Conservation (phyloP, 768 basidiomycete genomes). For the Podaxis rugospora region DNA sequence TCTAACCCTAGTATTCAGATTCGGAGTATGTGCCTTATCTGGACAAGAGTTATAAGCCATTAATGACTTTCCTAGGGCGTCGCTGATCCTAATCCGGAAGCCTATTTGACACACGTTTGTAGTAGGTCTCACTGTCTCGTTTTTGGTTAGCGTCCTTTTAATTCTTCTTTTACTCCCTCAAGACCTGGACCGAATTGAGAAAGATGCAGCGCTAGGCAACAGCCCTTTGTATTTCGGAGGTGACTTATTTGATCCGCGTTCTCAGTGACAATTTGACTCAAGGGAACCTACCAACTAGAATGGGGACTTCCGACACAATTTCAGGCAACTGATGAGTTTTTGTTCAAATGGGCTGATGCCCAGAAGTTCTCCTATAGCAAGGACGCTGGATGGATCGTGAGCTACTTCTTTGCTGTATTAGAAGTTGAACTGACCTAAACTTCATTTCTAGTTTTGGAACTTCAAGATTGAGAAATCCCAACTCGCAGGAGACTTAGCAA, state of each 20-base stretch:
- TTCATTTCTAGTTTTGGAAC: slow-evolving; percentile 48
- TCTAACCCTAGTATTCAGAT: slow-evolving; percentile 30
- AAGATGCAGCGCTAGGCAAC: slow-evolving; percentile 30
- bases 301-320: slow-evolving; percentile 62
- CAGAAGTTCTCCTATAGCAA: slow-evolving; percentile 64
- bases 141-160: not conserved
- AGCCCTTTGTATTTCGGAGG: slow-evolving; percentile 39
- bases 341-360: slow-evolving; percentile 68
- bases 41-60: slow-evolving; percentile 1
- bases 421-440: not conserved
- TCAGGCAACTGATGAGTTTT: slow-evolving; percentile 54
- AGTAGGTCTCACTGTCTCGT: slow-evolving; percentile 37
- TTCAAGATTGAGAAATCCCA: slow-evolving; percentile 65
- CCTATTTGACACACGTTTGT: slow-evolving; percentile 67
- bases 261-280: not conserved
- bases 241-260: slow-evolving; percentile 11
- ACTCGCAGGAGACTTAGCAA: slow-evolving; percentile 43
- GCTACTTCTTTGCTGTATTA: slow-evolving; percentile 17
- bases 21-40: slow-evolving; percentile 41
- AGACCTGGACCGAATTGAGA: slow-evolving; percentile 59
- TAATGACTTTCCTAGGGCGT: slow-evolving; percentile 49
- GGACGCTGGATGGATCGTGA: slow-evolving; percentile 63
- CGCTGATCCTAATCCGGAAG: slow-evolving; percentile 55
- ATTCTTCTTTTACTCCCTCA: not conserved
- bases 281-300: slow-evolving; percentile 21